These are phyloP conservation scores for Turritis glabra DNA, from an alignment of 345 rosid species.

Conservation along the genomic window DNA sequence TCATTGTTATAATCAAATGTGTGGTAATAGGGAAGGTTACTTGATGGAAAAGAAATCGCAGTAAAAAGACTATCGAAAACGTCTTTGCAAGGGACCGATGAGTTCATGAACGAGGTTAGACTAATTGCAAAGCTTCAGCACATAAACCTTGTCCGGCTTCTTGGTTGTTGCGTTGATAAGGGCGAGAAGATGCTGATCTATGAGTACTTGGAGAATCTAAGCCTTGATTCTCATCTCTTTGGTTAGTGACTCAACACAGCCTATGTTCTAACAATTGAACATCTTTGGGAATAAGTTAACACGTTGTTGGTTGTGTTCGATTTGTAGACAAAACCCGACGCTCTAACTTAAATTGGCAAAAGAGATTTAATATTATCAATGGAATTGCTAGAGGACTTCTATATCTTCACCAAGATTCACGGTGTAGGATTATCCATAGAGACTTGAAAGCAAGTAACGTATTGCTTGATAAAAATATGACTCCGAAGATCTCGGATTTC, in stretches of 20 bases:
- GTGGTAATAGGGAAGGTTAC: constrained; percentile 46
- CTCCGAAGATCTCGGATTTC: constrained; percentile 84
- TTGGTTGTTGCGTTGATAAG: constrained; percentile 58
- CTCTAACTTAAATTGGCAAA: constrained; percentile 59
- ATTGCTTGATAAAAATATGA: constrained; percentile 80
- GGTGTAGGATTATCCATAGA: constrained; percentile 66
- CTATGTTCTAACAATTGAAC: neutral
- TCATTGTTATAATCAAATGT: neutral
- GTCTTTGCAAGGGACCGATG: constrained; percentile 64
- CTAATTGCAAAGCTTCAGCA: constrained; percentile 76
- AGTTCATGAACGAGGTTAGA: constrained; percentile 73
- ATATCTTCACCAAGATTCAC: constrained; percentile 84
- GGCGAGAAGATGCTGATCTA: constrained; percentile 69
- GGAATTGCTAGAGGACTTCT: constrained; percentile 78
- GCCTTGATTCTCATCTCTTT: constrained; percentile 63
- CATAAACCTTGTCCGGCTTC: constrained; percentile 62
- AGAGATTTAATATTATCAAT: constrained; percentile 53
- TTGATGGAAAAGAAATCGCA: constrained; percentile 57
- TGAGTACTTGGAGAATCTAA: constrained; percentile 65
- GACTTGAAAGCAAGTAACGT: constrained; percentile 86
- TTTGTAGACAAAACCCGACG: constrained; percentile 47
- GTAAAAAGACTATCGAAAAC: constrained; percentile 66
- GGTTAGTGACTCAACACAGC: constrained; percentile 39
- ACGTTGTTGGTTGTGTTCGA: neutral
- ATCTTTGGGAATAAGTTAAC: neutral